phyloP scores from a whole-genome alignment of 2,329 filamentous ascomycete genomes.

The Penicillium sp. region DNA sequence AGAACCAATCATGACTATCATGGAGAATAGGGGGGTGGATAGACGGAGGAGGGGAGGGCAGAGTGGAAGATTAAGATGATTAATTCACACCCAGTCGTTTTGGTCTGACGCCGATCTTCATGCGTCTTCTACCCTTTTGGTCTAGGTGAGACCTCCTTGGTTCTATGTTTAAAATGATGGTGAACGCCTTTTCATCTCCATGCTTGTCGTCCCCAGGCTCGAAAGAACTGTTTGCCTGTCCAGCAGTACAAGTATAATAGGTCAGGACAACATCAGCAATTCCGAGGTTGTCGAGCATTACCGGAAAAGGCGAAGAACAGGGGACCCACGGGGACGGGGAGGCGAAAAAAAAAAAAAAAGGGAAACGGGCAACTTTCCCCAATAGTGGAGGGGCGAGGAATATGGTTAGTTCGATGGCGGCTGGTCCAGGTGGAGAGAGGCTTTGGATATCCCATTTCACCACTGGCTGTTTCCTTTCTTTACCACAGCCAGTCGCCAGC shows the following conservation, averaged over 20 bases:
- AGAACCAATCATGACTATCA: constrained; percentile 23
- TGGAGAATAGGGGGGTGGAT: neutral
- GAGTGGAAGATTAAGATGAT: neutral
- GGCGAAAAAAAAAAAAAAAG: constrained; percentile 9
- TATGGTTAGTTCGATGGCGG: constrained; percentile 2
- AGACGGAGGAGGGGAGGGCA: constrained; percentile 15
- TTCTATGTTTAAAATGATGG: constrained; percentile 2
- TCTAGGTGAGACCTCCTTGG: constrained; percentile 1
- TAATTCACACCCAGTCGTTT: neutral
- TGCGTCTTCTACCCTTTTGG: neutral
- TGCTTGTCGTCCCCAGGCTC: neutral
- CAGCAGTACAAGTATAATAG: neutral
- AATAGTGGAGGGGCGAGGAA: neutral
- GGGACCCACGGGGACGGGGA: constrained; percentile 12
- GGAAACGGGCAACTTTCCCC: neutral
- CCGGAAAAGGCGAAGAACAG: neutral
- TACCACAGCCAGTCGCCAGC: neutral
- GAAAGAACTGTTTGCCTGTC: neutral
- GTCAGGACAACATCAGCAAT: neutral
- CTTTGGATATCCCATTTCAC: neutral
- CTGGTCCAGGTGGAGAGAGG: constrained; percentile 3
- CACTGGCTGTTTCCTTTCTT: neutral
- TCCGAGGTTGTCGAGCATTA: constrained; percentile 8
- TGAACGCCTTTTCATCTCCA: neutral
- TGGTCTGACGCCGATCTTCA: constrained; percentile 5